Conservation (phyloP, 2,329 filamentous ascomycete genomes). For the Alternaria sp. region DNA sequence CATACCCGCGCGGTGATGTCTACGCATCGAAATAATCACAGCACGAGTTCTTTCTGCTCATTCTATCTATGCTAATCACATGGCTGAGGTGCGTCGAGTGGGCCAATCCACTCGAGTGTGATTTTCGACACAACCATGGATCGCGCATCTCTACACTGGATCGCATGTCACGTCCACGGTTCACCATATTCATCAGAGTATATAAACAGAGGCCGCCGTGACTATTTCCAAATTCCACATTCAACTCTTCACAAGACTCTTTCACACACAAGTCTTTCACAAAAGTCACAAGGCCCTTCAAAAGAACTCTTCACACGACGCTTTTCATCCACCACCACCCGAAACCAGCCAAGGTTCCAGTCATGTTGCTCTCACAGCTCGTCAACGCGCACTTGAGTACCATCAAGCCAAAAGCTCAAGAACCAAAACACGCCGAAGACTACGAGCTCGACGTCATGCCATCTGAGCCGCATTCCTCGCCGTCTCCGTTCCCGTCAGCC, state of each 20-base stretch:
- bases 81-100: background rate
- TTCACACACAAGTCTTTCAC: background rate
- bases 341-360: background rate
- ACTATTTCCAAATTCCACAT: background rate
- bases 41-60: background rate
- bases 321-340: background rate
- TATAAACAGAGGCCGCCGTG: background rate
- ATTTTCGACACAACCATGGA: background rate
- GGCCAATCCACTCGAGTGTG: background rate
- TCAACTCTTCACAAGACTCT: background rate
- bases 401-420: background rate
- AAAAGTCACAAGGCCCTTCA: background rate
- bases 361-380: background rate
- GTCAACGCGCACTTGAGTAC: background rate
- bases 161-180: background rate
- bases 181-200: background rate
- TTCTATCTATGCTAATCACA: background rate
- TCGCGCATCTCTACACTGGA: background rate
- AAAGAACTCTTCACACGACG: background rate
- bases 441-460: background rate
- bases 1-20: background rate
- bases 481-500: background rate
- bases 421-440: background rate
- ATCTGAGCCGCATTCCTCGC: background rate
- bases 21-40: background rate